phyloP scores from a whole-genome alignment of 768 basidiomycete genomes.

The Mrakia hoshinonis region DNA sequence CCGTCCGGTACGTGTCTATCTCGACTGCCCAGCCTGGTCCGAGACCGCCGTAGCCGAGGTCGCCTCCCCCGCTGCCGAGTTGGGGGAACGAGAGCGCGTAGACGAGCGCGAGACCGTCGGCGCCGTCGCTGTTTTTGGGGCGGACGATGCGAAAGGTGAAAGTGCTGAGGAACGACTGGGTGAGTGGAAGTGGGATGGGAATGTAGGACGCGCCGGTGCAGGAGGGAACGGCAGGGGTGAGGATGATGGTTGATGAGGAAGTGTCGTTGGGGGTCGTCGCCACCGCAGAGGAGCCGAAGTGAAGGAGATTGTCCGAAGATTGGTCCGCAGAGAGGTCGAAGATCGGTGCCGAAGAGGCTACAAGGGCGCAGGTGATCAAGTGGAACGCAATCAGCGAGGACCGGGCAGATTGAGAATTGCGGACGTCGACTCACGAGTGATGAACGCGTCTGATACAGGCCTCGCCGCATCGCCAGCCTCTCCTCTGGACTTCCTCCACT shows the following conservation, averaged over 20 bases:
- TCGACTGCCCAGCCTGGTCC: constrained; percentile 39
- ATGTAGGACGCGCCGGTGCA: constrained; percentile 13
- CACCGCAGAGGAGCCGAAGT: neutral
- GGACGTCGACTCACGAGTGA: neutral
- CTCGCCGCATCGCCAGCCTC: neutral
- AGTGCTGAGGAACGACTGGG: neutral
- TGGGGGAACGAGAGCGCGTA: constrained; percentile 10
- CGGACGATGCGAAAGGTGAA: constrained; percentile 13
- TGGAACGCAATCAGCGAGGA: too few relatives aligned
- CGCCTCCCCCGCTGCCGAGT: constrained; percentile 36
- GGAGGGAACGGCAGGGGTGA: neutral
- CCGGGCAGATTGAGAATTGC: too few relatives aligned
- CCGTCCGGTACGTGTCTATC: constrained; percentile 39
- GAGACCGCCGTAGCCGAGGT: constrained; percentile 37
- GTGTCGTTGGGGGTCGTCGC: neutral
- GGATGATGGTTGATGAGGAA: neutral
- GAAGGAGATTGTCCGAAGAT: neutral
- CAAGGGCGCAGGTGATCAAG: too few relatives aligned
- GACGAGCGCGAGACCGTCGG: constrained; percentile 14
- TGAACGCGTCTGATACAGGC: neutral
- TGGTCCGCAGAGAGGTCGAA: neutral
- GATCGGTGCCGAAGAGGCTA: neutral
- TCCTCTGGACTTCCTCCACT: constrained; percentile 6
- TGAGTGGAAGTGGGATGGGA: neutral
- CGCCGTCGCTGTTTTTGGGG: neutral